Conservation (phyloP, 495 filamentous ascomycete genomes). For the Aspergillus incahuasiensis region DNA sequence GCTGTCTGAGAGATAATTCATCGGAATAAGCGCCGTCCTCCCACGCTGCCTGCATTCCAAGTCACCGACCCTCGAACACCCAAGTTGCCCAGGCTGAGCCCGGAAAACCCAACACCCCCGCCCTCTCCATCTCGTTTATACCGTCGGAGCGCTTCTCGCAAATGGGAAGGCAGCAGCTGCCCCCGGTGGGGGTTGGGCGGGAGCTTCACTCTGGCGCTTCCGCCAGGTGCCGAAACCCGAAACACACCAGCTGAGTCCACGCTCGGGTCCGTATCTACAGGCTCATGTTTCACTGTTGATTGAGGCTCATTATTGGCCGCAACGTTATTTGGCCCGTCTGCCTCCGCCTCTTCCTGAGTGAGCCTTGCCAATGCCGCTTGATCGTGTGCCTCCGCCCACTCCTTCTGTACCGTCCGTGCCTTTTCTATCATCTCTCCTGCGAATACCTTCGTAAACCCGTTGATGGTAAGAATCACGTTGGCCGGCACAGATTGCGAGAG, state of each 20-base stretch:
- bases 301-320: neutral
- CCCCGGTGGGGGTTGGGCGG: conserved; percentile 53
- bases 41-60: conserved; percentile 43
- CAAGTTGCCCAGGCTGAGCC: conserved; percentile 64
- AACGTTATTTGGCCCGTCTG: conserved; percentile 29
- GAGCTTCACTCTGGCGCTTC: conserved; percentile 19
- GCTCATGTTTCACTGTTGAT: neutral
- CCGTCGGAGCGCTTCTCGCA: conserved; percentile 72
- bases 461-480: conserved; percentile 73
- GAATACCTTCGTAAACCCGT: conserved; percentile 78
- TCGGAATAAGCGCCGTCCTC: conserved; percentile 61
- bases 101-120: conserved; percentile 68
- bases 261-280: neutral
- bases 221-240: conserved; percentile 4
- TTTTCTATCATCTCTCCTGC: conserved; percentile 78
- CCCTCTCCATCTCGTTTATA: conserved; percentile 61
- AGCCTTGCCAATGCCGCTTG: conserved; percentile 31
- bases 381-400: conserved; percentile 61
- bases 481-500: conserved; percentile 81
- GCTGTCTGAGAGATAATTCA: conserved; percentile 20
- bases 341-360: conserved; percentile 27
- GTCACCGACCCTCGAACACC: conserved; percentile 60
- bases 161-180: conserved; percentile 74
- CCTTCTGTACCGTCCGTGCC: conserved; percentile 70
- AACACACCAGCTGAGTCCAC: neutral